Evolutionary conservation across 2,329 filamentous ascomycete species (phyloP), one percentile per base, ranked within the genome.

Genomic region (Alternaria alternata): DNA sequence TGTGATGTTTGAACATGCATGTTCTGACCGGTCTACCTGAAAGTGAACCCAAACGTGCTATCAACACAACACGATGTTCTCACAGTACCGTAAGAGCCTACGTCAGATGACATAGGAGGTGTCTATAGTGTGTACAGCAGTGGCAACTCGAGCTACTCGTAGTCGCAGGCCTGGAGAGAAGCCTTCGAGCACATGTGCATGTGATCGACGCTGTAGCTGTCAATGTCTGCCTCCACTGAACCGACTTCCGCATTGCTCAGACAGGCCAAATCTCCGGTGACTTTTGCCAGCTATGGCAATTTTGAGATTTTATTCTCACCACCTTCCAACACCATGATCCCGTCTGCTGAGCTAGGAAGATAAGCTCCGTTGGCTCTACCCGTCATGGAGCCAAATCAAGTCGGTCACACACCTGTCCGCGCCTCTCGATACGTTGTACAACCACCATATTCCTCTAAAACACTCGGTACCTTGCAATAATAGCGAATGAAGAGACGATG

Each of bases 11-110:
- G 62, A 54, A 41, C 51, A 56, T 61, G 59, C 61, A 60, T 57
- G 55, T 60, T 58, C 59, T 63, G 66, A 65, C 66, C 64, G 57
- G 65, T 58, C 44, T 24, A 36, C 32, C 57, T 49, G 56, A 61
- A 28, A 49, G 22, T 34, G 51, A 54, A 43, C 52, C 38, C 64
- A 68, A 65, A 64, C 61, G 49, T 48, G 42, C 54, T 53, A 48
- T n/a, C 36, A 38, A 36, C 24, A 43, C 34, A n/a, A 24, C 52
- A 30, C 16, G 36, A 32, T 32, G n/a, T 36, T 36, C 11, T 22
- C 41, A 44, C 34, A 54, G 32, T 30, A 24, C 36, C n/a, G 20
- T 18, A 43, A 5, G 43, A 30, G 32, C 14, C 41, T 39, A 57
- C 26, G 6, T 47, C 30, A 42, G 34, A 36, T 18, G 26, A 38